Conservation (phyloP, 495 filamentous ascomycete genomes). For the Trichoderma virens region DNA sequence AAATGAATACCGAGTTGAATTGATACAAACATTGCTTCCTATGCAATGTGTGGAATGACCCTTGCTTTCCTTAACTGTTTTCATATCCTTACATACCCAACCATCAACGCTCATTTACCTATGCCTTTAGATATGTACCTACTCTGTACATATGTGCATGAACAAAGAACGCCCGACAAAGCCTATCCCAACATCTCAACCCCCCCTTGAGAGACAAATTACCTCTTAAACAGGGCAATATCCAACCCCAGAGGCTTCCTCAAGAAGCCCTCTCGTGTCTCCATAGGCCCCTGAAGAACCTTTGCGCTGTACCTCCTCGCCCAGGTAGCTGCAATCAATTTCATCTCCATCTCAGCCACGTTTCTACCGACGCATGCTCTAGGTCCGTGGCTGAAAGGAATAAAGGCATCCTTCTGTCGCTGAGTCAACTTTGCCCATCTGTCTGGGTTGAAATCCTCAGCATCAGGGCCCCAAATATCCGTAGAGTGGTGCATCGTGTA, state of each 20-base stretch:
- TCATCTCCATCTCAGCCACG: slow-evolving; percentile 90
- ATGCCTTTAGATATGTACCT: too few relatives aligned
- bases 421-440: slow-evolving; percentile 60
- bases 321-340: slow-evolving; percentile 70
- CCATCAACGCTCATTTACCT: too few relatives aligned
- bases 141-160: not conserved
- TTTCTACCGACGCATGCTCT: slow-evolving; percentile 77
- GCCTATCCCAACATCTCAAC: not conserved
- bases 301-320: slow-evolving; percentile 69
- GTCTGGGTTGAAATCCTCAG: slow-evolving; percentile 69
- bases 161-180: not conserved
- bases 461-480: slow-evolving; percentile 78
- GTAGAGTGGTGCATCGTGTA: slow-evolving; percentile 82
- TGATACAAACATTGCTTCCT: too few relatives aligned
- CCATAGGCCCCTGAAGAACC: slow-evolving; percentile 61
- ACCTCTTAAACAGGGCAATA: slow-evolving; percentile 50
- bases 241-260: slow-evolving; percentile 73
- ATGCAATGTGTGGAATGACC: too few relatives aligned
- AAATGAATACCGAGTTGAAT: too few relatives aligned
- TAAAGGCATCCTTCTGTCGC: slow-evolving; percentile 68
- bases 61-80: too few relatives aligned
- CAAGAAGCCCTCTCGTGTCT: slow-evolving; percentile 82
- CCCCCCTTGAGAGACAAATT: not conserved
- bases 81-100: too few relatives aligned
- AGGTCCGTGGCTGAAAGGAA: slow-evolving; percentile 80